A percentile compares a stretch with the other conserved stretches of the same genome.
phyloP scores from a whole-genome alignment of 768 basidiomycete species.

The Lentinula sp. region DNA sequence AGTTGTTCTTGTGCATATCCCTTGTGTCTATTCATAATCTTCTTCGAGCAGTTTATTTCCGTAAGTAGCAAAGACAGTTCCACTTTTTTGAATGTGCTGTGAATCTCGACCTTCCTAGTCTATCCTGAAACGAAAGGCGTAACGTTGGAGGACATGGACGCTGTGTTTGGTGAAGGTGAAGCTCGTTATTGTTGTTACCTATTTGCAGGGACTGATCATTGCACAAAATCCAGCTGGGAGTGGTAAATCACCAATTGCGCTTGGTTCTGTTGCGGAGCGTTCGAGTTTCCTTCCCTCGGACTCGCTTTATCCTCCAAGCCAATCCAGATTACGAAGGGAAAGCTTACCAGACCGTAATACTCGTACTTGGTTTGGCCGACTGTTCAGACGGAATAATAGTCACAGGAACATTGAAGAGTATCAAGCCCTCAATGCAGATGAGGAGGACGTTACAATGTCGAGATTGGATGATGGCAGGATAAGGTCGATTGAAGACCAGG shows the following conservation, averaged over 20 bases:
- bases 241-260: neutral
- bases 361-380: neutral
- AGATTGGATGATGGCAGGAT: neutral
- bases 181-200: constrained; percentile 3
- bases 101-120: constrained; percentile 33
- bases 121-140: constrained; percentile 87
- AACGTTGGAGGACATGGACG: constrained; percentile 87
- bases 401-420: neutral
- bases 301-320: constrained; percentile 1
- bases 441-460: neutral
- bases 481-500: neutral
- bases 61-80: constrained; percentile 33
- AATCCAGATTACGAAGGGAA: neutral
- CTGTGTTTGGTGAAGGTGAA: constrained; percentile 79
- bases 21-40: neutral
- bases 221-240: neutral
- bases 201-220: neutral
- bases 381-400: neutral
- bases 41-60: constrained; percentile 56
- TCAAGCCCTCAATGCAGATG: neutral
- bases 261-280: neutral
- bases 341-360: neutral
- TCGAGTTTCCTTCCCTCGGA: neutral
- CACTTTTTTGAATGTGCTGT: neutral
- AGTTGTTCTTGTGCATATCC: constrained; percentile 11